Conservation (phyloP, 805 yeast species). For the Danielozyma ontarioensis region DNA sequence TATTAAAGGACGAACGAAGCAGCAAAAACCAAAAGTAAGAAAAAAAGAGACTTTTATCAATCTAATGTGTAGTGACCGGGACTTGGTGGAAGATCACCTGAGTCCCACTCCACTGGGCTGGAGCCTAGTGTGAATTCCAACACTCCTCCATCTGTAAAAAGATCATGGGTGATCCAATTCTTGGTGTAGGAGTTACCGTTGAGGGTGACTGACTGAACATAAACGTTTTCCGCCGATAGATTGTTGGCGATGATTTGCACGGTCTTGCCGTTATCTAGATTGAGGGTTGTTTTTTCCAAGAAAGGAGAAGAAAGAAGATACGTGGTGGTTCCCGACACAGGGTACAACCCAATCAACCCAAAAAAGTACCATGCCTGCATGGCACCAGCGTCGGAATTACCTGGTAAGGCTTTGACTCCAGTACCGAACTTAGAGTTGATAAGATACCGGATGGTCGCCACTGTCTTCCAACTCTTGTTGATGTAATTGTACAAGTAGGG, state of each 20-base stretch:
- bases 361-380: slow-evolving; percentile 34
- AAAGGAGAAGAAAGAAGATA: slow-evolving; percentile 28
- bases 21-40: not conserved
- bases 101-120: slow-evolving; percentile 17
- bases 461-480: slow-evolving; percentile 20
- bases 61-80: slow-evolving; percentile 12
- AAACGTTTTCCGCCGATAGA: slow-evolving; percentile 16
- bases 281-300: slow-evolving; percentile 14
- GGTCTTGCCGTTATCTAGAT: slow-evolving; percentile 17
- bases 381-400: slow-evolving; percentile 35
- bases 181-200: slow-evolving; percentile 20
- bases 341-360: slow-evolving; percentile 29
- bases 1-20: too few relatives aligned
- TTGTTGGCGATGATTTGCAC: slow-evolving; percentile 18
- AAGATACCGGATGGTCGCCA: slow-evolving; percentile 23
- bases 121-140: slow-evolving; percentile 14
- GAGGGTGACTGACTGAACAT: slow-evolving; percentile 22
- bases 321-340: slow-evolving; percentile 29
- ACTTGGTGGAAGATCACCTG: slow-evolving; percentile 22
- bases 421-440: slow-evolving; percentile 17
- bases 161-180: slow-evolving; percentile 28
- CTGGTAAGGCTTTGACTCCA: slow-evolving; percentile 28
- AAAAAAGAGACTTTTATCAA: not conserved
- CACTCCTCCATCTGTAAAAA: slow-evolving; percentile 23
- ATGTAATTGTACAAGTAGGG: slow-evolving; percentile 29